Evolutionary conservation across 2,329 filamentous ascomycete genomes (phyloP).

Genomic region (Pezicula neosporulosa): DNA sequence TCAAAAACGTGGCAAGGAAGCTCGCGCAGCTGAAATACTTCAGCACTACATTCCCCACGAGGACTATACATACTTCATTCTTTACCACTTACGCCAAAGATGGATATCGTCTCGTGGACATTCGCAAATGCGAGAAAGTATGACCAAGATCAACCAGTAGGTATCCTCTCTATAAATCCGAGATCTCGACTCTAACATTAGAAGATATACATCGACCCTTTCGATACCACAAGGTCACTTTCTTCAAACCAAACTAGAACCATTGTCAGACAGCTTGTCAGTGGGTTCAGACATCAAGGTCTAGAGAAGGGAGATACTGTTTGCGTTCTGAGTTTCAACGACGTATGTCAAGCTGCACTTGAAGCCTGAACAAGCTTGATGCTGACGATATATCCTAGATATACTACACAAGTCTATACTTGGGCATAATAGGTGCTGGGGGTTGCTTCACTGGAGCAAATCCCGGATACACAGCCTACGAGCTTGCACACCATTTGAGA

Average conservation of each 20-base stretch:
- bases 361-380: background rate
- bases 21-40: too few species aligned
- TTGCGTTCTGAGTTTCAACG: constrained; percentile 13
- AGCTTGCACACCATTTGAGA: constrained; percentile 13
- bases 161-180: background rate
- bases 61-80: background rate
- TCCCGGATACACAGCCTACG: constrained; percentile 12
- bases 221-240: background rate
- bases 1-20: too few species aligned
- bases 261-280: constrained; percentile 7
- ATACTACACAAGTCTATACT: constrained; percentile 12
- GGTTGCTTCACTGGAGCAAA: constrained; percentile 17
- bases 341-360: constrained; percentile 4
- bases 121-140: constrained; percentile 1
- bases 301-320: constrained; percentile 12
- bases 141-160: constrained; percentile 1
- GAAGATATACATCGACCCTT: constrained; percentile 1
- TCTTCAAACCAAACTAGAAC: constrained; percentile 4
- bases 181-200: background rate
- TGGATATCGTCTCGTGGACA: constrained; percentile 4
- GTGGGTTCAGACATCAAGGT: constrained; percentile 9
- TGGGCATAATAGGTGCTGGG: constrained; percentile 16
- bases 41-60: background rate
- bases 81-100: background rate
- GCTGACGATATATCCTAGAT: constrained; percentile 6